phyloP scores from a whole-genome alignment of 768 basidiomycete genomes.

The Plicaturopsis crispa region DNA sequence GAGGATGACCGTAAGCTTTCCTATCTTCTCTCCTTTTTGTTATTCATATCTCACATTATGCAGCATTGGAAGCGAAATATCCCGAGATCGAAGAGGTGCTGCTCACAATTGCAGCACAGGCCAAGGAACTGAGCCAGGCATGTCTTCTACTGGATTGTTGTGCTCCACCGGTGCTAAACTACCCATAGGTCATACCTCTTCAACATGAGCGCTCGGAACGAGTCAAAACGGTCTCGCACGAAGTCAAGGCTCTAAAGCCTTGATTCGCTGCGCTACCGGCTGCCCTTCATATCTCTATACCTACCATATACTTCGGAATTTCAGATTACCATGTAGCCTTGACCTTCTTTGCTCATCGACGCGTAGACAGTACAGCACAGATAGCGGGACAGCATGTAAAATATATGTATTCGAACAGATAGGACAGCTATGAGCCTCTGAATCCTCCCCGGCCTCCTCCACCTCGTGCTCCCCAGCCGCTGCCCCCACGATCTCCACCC shows the following conservation, averaged over 20 bases:
- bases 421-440: constrained; percentile 35
- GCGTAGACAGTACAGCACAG: no score
- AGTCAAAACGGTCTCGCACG: constrained; percentile 34
- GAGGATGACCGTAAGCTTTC: constrained; percentile 7
- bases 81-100: constrained; percentile 17
- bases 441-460: constrained; percentile 32
- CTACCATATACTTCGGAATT: no score
- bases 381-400: no score
- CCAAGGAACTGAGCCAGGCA: constrained; percentile 48
- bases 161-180: constrained; percentile 2
- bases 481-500: constrained; percentile 36
- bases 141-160: constrained; percentile 7
- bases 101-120: constrained; percentile 29
- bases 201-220: constrained; percentile 46
- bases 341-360: no score
- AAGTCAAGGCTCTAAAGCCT: constrained; percentile 43
- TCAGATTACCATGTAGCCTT: no score
- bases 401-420: not conserved
- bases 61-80: constrained; percentile 16
- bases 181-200: constrained; percentile 31
- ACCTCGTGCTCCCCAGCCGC: constrained; percentile 31
- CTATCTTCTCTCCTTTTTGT: not conserved
- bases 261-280: constrained; percentile 16
- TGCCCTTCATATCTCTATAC: not conserved
- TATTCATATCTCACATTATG: not conserved